These are phyloP conservation scores for Mucor sp. DNA, from an alignment of 371 early-diverging fungal species.

Conservation along the genomic window DNA sequence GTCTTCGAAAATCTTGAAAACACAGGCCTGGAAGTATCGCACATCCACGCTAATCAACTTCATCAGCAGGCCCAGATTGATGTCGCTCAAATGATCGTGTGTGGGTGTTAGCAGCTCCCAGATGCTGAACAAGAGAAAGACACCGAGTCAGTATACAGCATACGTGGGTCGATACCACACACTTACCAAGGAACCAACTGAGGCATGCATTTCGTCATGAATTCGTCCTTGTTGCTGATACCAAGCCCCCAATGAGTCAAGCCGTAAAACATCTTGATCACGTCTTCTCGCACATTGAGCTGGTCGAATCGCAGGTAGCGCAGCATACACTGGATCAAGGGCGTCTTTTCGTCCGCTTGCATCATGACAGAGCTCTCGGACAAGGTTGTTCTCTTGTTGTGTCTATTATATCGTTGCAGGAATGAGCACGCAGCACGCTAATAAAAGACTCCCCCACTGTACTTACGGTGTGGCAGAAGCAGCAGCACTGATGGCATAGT, in stretches of 20 bases:
- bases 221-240: slow-evolving; percentile 37
- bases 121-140: slow-evolving; percentile 35
- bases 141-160: not conserved
- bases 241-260: slow-evolving; percentile 43
- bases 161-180: too few species aligned
- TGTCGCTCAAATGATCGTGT: slow-evolving; percentile 41
- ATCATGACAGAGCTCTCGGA: slow-evolving; percentile 23
- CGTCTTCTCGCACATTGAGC: slow-evolving; percentile 37
- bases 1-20: slow-evolving; percentile 47
- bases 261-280: slow-evolving; percentile 47
- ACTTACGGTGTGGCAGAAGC: slow-evolving; percentile 40
- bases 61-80: slow-evolving; percentile 45
- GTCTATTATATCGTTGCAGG: too few species aligned
- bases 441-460: too few species aligned
- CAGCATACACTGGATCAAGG: slow-evolving; percentile 39
- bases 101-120: slow-evolving; percentile 50
- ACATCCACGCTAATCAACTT: slow-evolving; percentile 45
- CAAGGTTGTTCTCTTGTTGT: slow-evolving; percentile 32
- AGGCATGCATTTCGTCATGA: slow-evolving; percentile 36
- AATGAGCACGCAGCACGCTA: too few species aligned
- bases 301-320: slow-evolving; percentile 37
- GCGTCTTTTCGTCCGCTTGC: slow-evolving; percentile 33
- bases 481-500: slow-evolving; percentile 19
- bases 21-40: slow-evolving; percentile 42
- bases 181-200: slow-evolving; percentile 46